These are phyloP conservation scores for Clonostachys rhizophaga DNA, from an alignment of 2,329 filamentous ascomycete species.

Conservation along the genomic window DNA sequence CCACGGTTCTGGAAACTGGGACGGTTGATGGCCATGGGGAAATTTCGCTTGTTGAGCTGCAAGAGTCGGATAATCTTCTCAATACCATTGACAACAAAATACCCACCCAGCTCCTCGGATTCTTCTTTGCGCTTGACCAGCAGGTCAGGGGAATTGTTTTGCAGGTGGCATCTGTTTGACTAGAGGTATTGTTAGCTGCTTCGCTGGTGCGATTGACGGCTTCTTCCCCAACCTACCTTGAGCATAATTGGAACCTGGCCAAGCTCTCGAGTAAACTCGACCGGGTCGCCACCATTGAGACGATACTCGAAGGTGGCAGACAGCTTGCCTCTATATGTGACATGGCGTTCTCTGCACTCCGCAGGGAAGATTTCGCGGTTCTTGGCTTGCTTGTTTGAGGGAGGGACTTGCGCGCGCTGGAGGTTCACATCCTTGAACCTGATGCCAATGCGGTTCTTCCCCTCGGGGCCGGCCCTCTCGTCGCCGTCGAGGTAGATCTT, in stretches of 20 bases:
- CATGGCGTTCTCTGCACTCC: conserved; percentile 91
- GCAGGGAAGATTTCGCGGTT: conserved; percentile 85
- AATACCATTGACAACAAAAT: conserved; percentile 96
- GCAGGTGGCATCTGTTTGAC: conserved; percentile 88
- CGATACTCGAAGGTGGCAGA: conserved; percentile 78
- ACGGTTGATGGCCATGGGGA: conserved; percentile 89
- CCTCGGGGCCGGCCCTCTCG: conserved; percentile 50
- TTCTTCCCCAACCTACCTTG: conserved; percentile 51
- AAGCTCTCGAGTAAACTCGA: conserved; percentile 78
- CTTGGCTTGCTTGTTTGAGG: conserved; percentile 77
- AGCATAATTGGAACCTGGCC: conserved; percentile 92
- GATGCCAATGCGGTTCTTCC: conserved; percentile 72
- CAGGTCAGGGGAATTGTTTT: conserved; percentile 76
- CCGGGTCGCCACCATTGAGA: conserved; percentile 81
- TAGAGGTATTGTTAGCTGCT: conserved; percentile 24
- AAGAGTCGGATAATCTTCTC: conserved; percentile 95
- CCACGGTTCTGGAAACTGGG: conserved; percentile 88
- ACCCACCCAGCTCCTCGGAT: conserved; percentile 91
- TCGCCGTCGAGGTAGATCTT: conserved; percentile 85
- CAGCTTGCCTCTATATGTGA: conserved; percentile 84
- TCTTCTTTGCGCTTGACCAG: conserved; percentile 89
- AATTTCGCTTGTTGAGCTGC: conserved; percentile 86
- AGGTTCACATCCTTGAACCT: conserved; percentile 78
- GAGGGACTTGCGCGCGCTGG: conserved; percentile 74
- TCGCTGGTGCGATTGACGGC: too few relatives aligned